phyloP scores from a whole-genome alignment of 2,329 filamentous ascomycete species.

The Trichoderma koningiopsis region DNA sequence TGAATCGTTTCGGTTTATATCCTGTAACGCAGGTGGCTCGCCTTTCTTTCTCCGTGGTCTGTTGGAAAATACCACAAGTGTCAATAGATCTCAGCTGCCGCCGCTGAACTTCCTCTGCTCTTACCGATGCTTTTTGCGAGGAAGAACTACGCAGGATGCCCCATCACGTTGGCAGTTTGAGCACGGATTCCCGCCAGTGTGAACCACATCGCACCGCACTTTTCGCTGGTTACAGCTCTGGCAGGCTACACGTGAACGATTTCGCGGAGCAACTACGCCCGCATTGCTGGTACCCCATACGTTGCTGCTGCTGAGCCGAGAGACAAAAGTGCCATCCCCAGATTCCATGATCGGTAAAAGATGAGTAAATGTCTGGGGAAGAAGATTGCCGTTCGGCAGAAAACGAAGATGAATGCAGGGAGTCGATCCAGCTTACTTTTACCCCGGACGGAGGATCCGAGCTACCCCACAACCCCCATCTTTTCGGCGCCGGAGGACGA shows the following conservation, averaged over 20 bases:
- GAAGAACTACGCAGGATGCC: conserved; percentile 1
- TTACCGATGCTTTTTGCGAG: conserved; percentile 17
- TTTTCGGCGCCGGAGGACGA: background rate
- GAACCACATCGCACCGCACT: conserved; percentile 16
- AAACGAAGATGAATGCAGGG: background rate
- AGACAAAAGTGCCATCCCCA: background rate
- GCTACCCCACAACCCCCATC: conserved; percentile 12
- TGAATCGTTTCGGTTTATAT: background rate
- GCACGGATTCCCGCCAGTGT: conserved; percentile 2
- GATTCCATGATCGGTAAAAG: conserved; percentile 16
- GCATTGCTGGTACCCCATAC: background rate
- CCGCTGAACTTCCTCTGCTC: background rate
- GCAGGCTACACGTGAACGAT: conserved; percentile 6
- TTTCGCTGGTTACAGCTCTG: conserved; percentile 12
- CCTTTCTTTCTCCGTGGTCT: conserved; percentile 6
- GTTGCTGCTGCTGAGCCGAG: conserved; percentile 4
- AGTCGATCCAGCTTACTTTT: conserved; percentile 1
- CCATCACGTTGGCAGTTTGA: conserved; percentile 13
- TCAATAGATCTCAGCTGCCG: background rate
- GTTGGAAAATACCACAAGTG: background rate
- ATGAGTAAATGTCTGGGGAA: conserved; percentile 8
- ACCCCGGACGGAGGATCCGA: conserved; percentile 1
- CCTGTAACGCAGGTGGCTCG: background rate
- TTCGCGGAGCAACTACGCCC: background rate
- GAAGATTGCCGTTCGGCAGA: conserved; percentile 12